These are phyloP conservation scores for Triticum monococcum DNA, from an alignment of 176 grass and related monocot genomes.

Conservation along the genomic window DNA sequence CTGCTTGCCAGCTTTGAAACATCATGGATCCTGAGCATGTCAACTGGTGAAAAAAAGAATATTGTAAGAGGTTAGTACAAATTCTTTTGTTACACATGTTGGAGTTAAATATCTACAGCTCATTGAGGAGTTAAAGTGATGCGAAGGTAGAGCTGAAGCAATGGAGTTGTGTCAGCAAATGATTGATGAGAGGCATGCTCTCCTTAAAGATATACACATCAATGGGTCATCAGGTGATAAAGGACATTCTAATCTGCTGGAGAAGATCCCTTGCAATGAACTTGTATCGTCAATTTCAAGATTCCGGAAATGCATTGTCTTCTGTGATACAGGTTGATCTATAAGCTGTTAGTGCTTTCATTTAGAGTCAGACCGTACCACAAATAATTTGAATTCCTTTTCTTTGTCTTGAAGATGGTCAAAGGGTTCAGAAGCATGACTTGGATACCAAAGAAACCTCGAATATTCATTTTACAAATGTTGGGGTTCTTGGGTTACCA, in stretches of 20 bases:
- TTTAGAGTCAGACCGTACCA: not conserved
- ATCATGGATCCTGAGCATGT: slow-evolving; percentile 63
- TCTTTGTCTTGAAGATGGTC: slow-evolving; percentile 56
- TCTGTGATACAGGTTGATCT: slow-evolving; percentile 73
- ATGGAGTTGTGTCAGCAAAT: slow-evolving; percentile 53
- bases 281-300: slow-evolving; percentile 76
- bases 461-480: slow-evolving; percentile 66
- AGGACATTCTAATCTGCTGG: slow-evolving; percentile 30
- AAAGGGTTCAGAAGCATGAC: slow-evolving; percentile 67
- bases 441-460: slow-evolving; percentile 50
- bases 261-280: slow-evolving; percentile 39
- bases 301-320: slow-evolving; percentile 55
- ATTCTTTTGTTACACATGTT: slow-evolving; percentile 21
- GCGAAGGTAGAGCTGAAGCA: slow-evolving; percentile 58
- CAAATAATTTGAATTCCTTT: not conserved
- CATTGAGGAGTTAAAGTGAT: slow-evolving; percentile 38
- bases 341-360: slow-evolving; percentile 14
- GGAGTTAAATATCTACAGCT: slow-evolving; percentile 7
- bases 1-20: slow-evolving; percentile 60
- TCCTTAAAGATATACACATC: slow-evolving; percentile 53
- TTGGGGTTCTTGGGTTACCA: slow-evolving; percentile 73
- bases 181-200: slow-evolving; percentile 52
- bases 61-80: slow-evolving; percentile 53
- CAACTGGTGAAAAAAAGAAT: slow-evolving; percentile 54
- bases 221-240: slow-evolving; percentile 32